Percentiles rank a stretch among this genome's conserved stretches.
phyloP scores from a whole-genome alignment of 192 early-diverging fungal species.

The Backusella liffmaniae region DNA sequence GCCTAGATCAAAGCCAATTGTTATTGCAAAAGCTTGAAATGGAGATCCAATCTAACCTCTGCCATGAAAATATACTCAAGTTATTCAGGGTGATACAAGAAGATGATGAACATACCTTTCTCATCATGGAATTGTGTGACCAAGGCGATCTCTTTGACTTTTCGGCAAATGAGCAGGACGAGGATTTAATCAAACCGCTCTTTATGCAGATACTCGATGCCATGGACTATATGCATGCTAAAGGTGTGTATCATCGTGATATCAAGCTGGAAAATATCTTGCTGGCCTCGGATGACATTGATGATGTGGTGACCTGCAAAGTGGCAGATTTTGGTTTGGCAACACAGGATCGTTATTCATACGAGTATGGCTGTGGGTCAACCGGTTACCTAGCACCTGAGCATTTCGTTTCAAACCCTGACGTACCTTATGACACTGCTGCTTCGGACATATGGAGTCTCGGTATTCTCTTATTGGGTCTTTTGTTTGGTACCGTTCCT shows the following conservation, averaged over 20 bases:
- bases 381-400: slow-evolving; percentile 89
- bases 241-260: slow-evolving; percentile 92
- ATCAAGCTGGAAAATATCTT: slow-evolving; percentile 95
- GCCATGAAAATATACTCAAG: slow-evolving; percentile 85
- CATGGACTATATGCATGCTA: slow-evolving; percentile 72
- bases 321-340: slow-evolving; percentile 93
- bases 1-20: slow-evolving; percentile 42
- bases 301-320: slow-evolving; percentile 42
- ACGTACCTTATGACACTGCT: slow-evolving; percentile 47
- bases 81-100: slow-evolving; percentile 91
- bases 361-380: slow-evolving; percentile 86
- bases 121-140: slow-evolving; percentile 94
- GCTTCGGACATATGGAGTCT: slow-evolving; percentile 78
- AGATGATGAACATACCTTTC: slow-evolving; percentile 81
- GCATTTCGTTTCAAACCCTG: slow-evolving; percentile 37
- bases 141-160: slow-evolving; percentile 97
- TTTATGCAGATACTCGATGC: slow-evolving; percentile 83
- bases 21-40: slow-evolving; percentile 58
- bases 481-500: slow-evolving; percentile 77
- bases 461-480: slow-evolving; percentile 73
- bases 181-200: slow-evolving; percentile 53
- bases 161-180: slow-evolving; percentile 81
- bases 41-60: slow-evolving; percentile 54
- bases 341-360: slow-evolving; percentile 68
- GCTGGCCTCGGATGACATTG: slow-evolving; percentile 21